Evolutionary conservation across 176 grass and related monocot genomes (phyloP).

Genomic region (Urochloa ruziziensis): DNA sequence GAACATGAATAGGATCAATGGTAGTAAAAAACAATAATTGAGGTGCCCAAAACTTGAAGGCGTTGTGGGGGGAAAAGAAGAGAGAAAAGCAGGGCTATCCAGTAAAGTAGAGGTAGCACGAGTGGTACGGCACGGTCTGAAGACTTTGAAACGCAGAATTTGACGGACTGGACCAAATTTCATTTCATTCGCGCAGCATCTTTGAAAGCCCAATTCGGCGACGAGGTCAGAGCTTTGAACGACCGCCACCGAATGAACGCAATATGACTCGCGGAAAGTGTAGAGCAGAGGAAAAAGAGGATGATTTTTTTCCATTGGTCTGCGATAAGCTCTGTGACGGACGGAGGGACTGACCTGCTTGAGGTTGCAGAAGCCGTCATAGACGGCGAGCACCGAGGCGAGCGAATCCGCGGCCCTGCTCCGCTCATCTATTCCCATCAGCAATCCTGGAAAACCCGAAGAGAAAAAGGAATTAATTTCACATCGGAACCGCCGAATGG

Average conservation of each 20-base stretch:
- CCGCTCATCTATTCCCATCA: conserved; percentile 19
- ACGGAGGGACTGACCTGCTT: conserved; percentile 57
- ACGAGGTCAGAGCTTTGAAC: conserved; percentile 27
- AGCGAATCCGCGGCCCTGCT: conserved; percentile 47
- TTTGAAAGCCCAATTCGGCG: conserved; percentile 1
- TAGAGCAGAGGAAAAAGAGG: not conserved
- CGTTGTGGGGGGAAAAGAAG: not conserved
- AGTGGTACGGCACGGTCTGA: not conserved
- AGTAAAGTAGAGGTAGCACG: not conserved
- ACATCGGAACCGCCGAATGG: too few relatives aligned
- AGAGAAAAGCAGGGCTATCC: not conserved
- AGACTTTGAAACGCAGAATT: not conserved
- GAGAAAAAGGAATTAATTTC: not conserved
- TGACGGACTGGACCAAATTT: not conserved
- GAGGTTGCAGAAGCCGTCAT: conserved; percentile 98
- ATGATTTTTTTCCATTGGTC: not conserved
- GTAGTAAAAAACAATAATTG: not conserved
- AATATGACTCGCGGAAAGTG: not conserved
- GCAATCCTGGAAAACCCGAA: not conserved
- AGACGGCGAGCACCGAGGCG: conserved; percentile 70
- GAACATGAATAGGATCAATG: not conserved
- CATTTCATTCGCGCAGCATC: not conserved
- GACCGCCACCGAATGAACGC: not conserved
- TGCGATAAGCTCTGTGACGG: not conserved
- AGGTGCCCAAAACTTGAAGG: conserved; percentile 1